Percentiles rank a stretch among this genome's conserved stretches.
phyloP scores from a whole-genome alignment of 208 protist species.

The Leishmania martiniquensis region DNA sequence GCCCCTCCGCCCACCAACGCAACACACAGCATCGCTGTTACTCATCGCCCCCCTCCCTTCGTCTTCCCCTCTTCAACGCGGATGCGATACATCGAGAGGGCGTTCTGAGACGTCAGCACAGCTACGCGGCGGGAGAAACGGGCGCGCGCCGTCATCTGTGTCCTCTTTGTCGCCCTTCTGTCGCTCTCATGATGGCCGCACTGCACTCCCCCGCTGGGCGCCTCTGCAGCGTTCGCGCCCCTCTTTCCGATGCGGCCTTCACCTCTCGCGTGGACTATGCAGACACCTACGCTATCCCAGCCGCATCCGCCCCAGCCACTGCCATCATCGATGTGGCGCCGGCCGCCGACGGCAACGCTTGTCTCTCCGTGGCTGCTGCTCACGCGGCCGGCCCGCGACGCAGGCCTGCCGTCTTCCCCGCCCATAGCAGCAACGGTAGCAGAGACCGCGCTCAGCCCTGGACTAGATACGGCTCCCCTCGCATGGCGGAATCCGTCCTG shows the following conservation, averaged over 20 bases:
- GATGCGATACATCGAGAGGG: background rate
- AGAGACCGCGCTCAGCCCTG: background rate
- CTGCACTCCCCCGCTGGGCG: background rate
- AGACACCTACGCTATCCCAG: conserved; percentile 56
- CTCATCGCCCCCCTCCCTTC: background rate
- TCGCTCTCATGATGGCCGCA: background rate
- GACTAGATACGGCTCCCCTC: conserved; percentile 32
- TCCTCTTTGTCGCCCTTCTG: background rate
- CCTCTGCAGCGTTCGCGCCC: conserved; percentile 4
- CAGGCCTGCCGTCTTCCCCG: background rate
- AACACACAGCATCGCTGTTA: background rate
- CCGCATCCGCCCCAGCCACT: background rate
- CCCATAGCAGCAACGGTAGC: background rate
- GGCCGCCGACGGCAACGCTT: conserved; percentile 11
- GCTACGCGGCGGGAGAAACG: background rate
- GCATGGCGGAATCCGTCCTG: conserved; percentile 55
- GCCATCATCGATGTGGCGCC: background rate
- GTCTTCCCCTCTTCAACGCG: background rate
- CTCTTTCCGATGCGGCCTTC: conserved; percentile 48
- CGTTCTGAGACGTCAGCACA: background rate
- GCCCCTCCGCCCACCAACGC: background rate
- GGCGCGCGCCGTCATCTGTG: background rate
- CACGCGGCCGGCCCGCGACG: background rate
- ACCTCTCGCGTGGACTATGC: conserved; percentile 38
- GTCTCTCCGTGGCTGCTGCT: conserved; percentile 48